These are phyloP conservation scores for Leccinum uliginosum DNA, from an alignment of 768 basidiomycete species.

Conservation along the genomic window DNA sequence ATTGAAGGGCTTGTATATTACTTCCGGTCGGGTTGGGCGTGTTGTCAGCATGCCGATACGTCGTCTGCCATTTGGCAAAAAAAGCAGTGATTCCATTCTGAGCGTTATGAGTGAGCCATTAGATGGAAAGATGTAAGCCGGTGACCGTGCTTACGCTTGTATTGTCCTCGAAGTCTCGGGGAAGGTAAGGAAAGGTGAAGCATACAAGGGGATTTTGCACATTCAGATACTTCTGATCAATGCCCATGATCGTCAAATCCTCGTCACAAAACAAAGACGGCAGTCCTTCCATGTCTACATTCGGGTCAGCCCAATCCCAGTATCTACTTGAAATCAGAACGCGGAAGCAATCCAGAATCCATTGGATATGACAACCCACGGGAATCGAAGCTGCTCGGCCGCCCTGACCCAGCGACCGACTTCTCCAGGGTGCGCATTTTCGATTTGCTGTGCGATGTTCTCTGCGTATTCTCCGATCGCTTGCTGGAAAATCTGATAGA, in stretches of 20 bases:
- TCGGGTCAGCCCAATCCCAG: conserved; percentile 29
- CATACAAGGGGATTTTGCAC: conserved; percentile 20
- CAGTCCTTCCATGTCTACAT: conserved; percentile 16
- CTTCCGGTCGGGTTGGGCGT: conserved; percentile 12
- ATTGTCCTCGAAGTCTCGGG: conserved; percentile 17
- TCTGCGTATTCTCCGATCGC: conserved; percentile 23
- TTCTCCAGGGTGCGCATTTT: conserved; percentile 16
- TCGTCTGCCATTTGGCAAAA: conserved; percentile 17
- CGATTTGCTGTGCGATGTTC: conserved; percentile 23
- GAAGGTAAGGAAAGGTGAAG: conserved; percentile 15
- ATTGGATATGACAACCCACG: conserved; percentile 14
- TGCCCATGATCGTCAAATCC: conserved; percentile 5
- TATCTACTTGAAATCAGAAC: conserved; percentile 13
- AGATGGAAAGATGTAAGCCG: not conserved
- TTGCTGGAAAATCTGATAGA: conserved; percentile 17
- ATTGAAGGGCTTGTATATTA: conserved; percentile 8
- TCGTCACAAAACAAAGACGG: conserved; percentile 19
- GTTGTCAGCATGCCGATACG: conserved; percentile 17
- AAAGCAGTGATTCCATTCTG: conserved; percentile 14
- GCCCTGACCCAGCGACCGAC: conserved; percentile 15
- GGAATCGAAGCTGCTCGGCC: conserved; percentile 26
- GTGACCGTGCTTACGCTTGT: conserved; percentile 2
- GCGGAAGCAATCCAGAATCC: not conserved
- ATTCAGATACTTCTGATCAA: not conserved
- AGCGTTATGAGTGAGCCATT: not conserved